These are phyloP conservation scores for Trypanosomatidae sp. DNA, from an alignment of 208 protist genomes.

Conservation along the genomic window DNA sequence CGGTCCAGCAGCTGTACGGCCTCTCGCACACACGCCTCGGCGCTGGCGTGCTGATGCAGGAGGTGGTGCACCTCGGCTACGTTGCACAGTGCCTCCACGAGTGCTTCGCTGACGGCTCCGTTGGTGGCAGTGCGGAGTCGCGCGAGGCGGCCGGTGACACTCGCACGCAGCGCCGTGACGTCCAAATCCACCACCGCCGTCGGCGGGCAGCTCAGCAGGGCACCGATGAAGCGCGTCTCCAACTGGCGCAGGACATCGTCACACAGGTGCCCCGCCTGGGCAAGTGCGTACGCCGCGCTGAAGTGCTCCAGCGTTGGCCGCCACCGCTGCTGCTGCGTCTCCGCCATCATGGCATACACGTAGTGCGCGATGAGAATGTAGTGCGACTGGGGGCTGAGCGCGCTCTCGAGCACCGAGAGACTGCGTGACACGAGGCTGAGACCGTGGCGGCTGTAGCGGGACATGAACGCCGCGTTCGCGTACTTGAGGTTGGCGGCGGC, in stretches of 20 bases:
- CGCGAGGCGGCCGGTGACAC: conserved; percentile 6
- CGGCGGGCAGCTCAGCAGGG: conserved; percentile 43
- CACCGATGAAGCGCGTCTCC: conserved; percentile 38
- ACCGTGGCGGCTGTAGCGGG: conserved; percentile 25
- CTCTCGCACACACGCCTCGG: conserved; percentile 33
- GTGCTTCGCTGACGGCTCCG: conserved; percentile 26
- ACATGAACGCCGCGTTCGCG: conserved; percentile 24
- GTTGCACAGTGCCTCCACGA: conserved; percentile 44
- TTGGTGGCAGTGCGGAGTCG: conserved; percentile 29
- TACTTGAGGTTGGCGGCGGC: conserved; percentile 34
- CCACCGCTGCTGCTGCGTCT: conserved; percentile 44
- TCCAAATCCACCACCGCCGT: conserved; percentile 36
- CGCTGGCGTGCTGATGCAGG: conserved; percentile 25
- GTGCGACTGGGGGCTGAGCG: conserved; percentile 28
- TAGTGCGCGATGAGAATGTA: conserved; percentile 33
- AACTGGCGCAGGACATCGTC: conserved; percentile 25
- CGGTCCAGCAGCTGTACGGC: conserved; percentile 48
- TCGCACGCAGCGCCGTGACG: conserved; percentile 15
- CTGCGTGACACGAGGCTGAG: conserved; percentile 33
- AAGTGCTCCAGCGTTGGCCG: conserved; percentile 46
- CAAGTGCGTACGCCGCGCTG: conserved; percentile 48
- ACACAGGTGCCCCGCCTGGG: conserved; percentile 30
- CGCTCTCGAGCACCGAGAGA: conserved; percentile 32
- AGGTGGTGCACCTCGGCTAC: conserved; percentile 53
- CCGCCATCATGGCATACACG: conserved; percentile 19